These are phyloP conservation scores for Neopestalotiopsis clavispora DNA, from an alignment of 2,329 filamentous ascomycete genomes.

Conservation along the genomic window DNA sequence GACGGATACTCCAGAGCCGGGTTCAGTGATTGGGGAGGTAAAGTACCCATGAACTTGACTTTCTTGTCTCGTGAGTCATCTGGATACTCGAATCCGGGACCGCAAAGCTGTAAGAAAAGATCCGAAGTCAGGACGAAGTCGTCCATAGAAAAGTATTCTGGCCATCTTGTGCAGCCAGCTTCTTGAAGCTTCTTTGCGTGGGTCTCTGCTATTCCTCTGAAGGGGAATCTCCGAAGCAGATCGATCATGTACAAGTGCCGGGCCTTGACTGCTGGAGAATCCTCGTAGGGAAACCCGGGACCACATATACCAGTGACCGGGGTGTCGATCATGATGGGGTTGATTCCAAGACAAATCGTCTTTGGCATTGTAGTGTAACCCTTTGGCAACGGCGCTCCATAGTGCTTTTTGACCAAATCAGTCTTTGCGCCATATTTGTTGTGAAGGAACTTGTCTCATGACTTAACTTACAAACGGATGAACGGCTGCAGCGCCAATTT, in stretches of 20 bases:
- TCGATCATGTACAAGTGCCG: constrained; percentile 36
- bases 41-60: constrained; percentile 48
- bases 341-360: constrained; percentile 44
- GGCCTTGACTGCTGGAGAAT: constrained; percentile 38
- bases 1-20: constrained; percentile 38
- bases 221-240: constrained; percentile 20
- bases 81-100: constrained; percentile 39
- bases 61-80: constrained; percentile 39
- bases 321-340: constrained; percentile 41
- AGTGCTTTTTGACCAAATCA: constrained; percentile 7
- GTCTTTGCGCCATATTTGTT: background rate
- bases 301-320: constrained; percentile 44
- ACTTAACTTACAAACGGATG: constrained; percentile 37
- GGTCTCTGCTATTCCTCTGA: constrained; percentile 15
- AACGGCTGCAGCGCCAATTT: constrained; percentile 43
- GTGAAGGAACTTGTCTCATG: background rate
- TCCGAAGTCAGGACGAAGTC: constrained; percentile 36
- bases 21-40: constrained; percentile 37
- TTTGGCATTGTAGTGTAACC: constrained; percentile 40
- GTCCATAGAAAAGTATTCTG: constrained; percentile 28
- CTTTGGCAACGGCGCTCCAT: constrained; percentile 39
- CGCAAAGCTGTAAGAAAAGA: constrained; percentile 39
- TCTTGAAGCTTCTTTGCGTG: background rate
- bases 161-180: constrained; percentile 11
- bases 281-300: constrained; percentile 42